phyloP scores from a whole-genome alignment of 768 basidiomycete species.

The Mycena amicta region DNA sequence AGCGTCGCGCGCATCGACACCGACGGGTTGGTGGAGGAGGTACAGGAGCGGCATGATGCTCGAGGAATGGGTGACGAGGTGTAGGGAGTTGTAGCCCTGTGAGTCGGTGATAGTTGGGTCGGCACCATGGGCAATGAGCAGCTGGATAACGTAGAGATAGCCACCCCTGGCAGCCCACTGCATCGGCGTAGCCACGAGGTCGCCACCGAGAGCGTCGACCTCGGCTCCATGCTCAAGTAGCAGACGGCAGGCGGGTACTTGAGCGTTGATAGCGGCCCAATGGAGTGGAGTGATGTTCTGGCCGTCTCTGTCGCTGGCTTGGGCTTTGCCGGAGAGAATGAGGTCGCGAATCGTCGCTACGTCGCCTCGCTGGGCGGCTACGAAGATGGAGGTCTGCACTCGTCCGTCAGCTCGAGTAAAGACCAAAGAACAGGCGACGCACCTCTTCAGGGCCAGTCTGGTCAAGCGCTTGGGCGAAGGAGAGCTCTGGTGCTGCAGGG shows the following conservation, averaged over 20 bases:
- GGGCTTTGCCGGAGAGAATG: slow-evolving; percentile 69
- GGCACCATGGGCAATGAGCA: slow-evolving; percentile 86
- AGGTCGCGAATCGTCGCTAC: slow-evolving; percentile 62
- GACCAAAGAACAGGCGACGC: not conserved
- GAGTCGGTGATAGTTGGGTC: slow-evolving; percentile 91
- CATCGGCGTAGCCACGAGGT: slow-evolving; percentile 91
- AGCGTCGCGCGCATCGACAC: slow-evolving; percentile 85
- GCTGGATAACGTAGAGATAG: slow-evolving; percentile 92
- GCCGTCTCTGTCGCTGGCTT: slow-evolving; percentile 77
- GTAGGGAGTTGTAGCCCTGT: slow-evolving; percentile 95
- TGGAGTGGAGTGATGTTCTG: slow-evolving; percentile 96
- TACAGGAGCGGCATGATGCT: slow-evolving; percentile 94
- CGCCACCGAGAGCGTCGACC: slow-evolving; percentile 92
- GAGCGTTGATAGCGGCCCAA: slow-evolving; percentile 98
- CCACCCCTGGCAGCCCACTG: slow-evolving; percentile 99
- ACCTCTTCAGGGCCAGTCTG: slow-evolving; percentile 20
- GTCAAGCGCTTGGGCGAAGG: slow-evolving; percentile 18
- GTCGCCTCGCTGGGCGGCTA: slow-evolving; percentile 89
- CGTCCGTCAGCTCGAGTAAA: not conserved
- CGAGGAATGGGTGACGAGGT: slow-evolving; percentile 93
- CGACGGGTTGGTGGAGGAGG: slow-evolving; percentile 89
- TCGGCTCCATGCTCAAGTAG: slow-evolving; percentile 92
- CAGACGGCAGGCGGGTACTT: slow-evolving; percentile 84
- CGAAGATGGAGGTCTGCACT: slow-evolving; percentile 72
- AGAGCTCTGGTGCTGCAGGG: slow-evolving; percentile 12